These are phyloP conservation scores for Bondarzewia mesenterica DNA, from an alignment of 1,284 basidiomycete species.

Conservation along the genomic window DNA sequence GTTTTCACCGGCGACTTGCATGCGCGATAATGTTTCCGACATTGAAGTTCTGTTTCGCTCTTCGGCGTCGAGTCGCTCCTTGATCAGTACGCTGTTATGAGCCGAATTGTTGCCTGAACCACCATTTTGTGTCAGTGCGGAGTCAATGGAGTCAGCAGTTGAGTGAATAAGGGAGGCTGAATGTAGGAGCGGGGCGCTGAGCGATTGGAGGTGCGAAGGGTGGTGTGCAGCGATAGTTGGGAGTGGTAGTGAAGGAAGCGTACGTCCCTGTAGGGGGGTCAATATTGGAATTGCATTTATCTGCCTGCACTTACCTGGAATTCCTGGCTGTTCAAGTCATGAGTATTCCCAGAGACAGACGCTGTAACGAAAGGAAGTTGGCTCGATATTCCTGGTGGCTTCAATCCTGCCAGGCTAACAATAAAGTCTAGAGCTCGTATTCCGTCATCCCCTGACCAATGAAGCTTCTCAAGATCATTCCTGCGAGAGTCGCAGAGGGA, in stretches of 20 bases:
- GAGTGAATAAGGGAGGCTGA: conserved; percentile 2
- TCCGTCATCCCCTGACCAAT: conserved; percentile 22
- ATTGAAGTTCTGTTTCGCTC: conserved; percentile 4
- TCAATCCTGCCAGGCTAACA: conserved; percentile 22
- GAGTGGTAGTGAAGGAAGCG: conserved; percentile 22
- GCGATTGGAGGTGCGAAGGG: conserved; percentile 22
- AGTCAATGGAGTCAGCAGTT: conserved; percentile 6
- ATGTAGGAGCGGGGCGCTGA: conserved; percentile 15
- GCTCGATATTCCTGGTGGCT: conserved; percentile 1
- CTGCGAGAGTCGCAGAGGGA: conserved; percentile 26
- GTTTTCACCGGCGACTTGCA: conserved; percentile 9
- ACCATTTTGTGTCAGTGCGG: no score
- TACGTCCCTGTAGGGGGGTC: no score
- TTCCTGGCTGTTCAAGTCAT: no score
- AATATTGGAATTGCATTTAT: no score
- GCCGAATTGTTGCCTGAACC: no score
- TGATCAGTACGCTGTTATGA: no score
- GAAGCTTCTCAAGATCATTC: conserved; percentile 20
- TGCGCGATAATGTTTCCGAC: conserved; percentile 9
- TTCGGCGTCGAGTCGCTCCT: conserved; percentile 10
- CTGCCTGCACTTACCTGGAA: no score
- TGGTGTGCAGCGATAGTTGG: conserved; percentile 44
- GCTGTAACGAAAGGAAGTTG: no score
- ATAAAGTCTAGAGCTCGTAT: conserved; percentile 22
- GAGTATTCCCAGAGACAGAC: no score